These are phyloP conservation scores for Mollisia scopiformis DNA, from an alignment of 2,329 filamentous ascomycete species.

Conservation along the genomic window DNA sequence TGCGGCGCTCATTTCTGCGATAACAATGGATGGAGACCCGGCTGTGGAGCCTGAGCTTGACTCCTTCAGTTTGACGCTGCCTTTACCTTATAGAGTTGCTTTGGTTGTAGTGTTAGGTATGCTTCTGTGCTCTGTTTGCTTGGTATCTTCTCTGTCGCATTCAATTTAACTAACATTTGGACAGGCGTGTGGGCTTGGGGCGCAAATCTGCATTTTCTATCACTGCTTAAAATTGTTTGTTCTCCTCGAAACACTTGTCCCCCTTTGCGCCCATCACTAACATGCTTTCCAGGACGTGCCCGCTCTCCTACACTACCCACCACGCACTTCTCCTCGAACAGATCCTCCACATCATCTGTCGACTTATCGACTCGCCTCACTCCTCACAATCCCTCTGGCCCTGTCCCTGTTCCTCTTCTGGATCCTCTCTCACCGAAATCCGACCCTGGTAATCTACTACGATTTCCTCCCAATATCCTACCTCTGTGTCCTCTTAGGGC, in stretches of 20 bases:
- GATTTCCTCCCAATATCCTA: conserved; percentile 87
- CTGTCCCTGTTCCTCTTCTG: conserved; percentile 82
- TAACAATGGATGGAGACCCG: conserved; percentile 72
- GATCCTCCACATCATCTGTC: conserved; percentile 78
- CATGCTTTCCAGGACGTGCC: conserved; percentile 68
- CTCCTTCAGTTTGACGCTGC: conserved; percentile 83
- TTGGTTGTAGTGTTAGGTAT: conserved; percentile 83
- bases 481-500: conserved; percentile 70
- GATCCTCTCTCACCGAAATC: conserved; percentile 72
- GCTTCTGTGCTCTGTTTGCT: conserved; percentile 24
- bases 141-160: neutral
- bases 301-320: conserved; percentile 82
- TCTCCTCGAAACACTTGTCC: conserved; percentile 6
- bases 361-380: conserved; percentile 81
- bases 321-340: conserved; percentile 64
- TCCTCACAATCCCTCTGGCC: conserved; percentile 72
- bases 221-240: conserved; percentile 72
- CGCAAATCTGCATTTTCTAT: conserved; percentile 85
- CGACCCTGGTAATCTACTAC: conserved; percentile 72
- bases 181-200: conserved; percentile 95
- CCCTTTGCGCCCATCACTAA: conserved; percentile 13
- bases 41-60: conserved; percentile 75
- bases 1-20: conserved; percentile 30
- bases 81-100: conserved; percentile 86
- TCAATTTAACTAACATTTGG: conserved; percentile 19